A percentile compares a stretch with the other conserved stretches of the same genome.
These are phyloP conservation scores for Colletotrichum musicola DNA, from an alignment of 2,329 filamentous ascomycete species.

Conservation along the genomic window DNA sequence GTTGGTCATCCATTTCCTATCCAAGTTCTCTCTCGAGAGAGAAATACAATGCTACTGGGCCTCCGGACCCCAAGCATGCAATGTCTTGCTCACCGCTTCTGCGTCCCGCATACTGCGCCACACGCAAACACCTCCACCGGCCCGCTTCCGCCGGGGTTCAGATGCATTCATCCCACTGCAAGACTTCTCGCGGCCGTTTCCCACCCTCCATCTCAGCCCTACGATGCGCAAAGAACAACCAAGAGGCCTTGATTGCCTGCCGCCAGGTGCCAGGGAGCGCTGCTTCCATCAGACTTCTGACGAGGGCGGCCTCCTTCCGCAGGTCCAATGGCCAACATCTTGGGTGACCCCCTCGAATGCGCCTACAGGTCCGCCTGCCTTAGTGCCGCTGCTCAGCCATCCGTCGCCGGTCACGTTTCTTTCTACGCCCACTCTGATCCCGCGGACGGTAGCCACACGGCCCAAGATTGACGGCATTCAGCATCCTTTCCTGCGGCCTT, in stretches of 20 bases:
- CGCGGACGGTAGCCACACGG: slow-evolving; percentile 14
- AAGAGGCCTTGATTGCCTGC: slow-evolving; percentile 4
- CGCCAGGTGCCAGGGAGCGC: background rate
- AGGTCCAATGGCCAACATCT: slow-evolving; percentile 15
- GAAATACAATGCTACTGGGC: background rate
- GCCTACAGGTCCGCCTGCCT: slow-evolving; percentile 31
- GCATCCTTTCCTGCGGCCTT: background rate
- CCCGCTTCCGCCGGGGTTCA: slow-evolving; percentile 30
- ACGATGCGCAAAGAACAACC: slow-evolving; percentile 3
- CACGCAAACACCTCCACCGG: slow-evolving; percentile 22
- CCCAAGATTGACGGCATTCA: slow-evolving; percentile 14
- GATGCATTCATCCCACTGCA: slow-evolving; percentile 16
- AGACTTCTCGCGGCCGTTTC: slow-evolving; percentile 2
- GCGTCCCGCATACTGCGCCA: slow-evolving; percentile 34
- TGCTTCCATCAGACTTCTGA: background rate
- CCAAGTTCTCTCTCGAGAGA: background rate
- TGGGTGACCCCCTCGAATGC: slow-evolving; percentile 7
- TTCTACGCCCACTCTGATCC: background rate
- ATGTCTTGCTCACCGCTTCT: slow-evolving; percentile 35
- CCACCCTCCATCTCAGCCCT: slow-evolving; percentile 37
- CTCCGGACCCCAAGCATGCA: background rate
- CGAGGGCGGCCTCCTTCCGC: slow-evolving; percentile 26
- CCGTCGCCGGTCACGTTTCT: slow-evolving; percentile 12
- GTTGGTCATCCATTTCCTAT: background rate
- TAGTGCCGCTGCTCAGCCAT: slow-evolving; percentile 34